Base-by-base conservation (phyloP, 305 asterid genomes). In the Fraxinus albicans region DNA sequence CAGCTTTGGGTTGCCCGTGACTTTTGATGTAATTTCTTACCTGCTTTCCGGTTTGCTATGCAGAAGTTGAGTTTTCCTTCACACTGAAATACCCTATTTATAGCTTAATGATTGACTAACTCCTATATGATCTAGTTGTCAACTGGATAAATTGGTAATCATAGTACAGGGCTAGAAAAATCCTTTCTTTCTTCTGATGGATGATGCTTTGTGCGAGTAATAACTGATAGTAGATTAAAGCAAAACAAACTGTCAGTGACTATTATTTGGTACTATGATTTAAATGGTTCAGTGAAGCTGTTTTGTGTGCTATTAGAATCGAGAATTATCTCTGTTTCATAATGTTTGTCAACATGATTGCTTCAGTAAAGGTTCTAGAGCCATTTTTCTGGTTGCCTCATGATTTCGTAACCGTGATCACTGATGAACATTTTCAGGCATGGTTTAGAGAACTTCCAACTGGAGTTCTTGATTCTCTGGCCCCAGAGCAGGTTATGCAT, bases 391-490 rank as follows among this genome's bases (percentile, higher is more conserved):
- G 53, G 21, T 10, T 44, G 2, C 58, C 1, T 53, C 10, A 5
- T 36, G 35, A 70, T 27, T 15, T 35, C 33, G 7, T 47, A 75
- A 60, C 50, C 15, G 25, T 53, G 70, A 23, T 63, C 31, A 31
- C 58, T 67, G 47, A 5, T 44, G 31, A 83, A 6, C 13, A 69
- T 29, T 25, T 29, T 2, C 91, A 94, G 98, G 97, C 98, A 67
- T 94, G 98, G 98, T 91, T 94, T 82, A 90, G 98, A 82, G 98
- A 94, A 78, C 97, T 94, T 44, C 98, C 98, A 0, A 84, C 91
- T 0, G 97, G 98, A 15, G 92, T 94, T 84, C 95, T 94, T 33
- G 98, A 93, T 82, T 87, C 88, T 65, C 88, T 93, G 73, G 90
- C 87, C 31, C 91, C 97, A 10, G 94, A 93, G 77, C 93, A 93